Base-by-base conservation (phyloP, 306 rosid species). In the Dryas alaskensis region DNA sequence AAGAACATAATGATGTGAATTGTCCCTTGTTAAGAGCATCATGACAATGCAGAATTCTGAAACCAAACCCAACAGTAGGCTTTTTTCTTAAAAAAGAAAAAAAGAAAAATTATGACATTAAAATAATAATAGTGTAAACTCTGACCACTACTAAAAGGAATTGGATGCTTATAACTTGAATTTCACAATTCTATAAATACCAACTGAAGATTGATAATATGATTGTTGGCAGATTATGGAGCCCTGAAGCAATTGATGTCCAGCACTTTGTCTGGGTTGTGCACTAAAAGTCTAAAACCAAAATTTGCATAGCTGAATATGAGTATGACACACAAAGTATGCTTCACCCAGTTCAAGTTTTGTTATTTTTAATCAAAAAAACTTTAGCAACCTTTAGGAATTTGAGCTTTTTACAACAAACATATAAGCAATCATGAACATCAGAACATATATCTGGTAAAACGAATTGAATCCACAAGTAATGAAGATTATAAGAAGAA, bases 41-140 rank as follows among this genome's bases (percentile, higher is more conserved):
- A 52, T 25, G 54, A 25, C 19, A 64, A 64, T 39, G 69, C 67
- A 62, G 13, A 77, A 70, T 5, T 13, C 8, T 14, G 70, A 59
- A 72, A 59, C 45, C 59, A 72, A 72, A 47, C 54, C 0, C 37
- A 72, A 59, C 6, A 48, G n/a, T 31, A 59, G 27, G 47, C 45
- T 59, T 72, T 42, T 19, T 45, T 17, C 13, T 39, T 22, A 40
- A 62, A 42, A 40, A 39, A 39, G 9, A 13, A 17, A 7, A 37
- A 19, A 44, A 9, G 12, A 6, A 52, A 17, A 31, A 5, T 17
- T 53, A 55, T 58, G 57, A 13, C 42, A 72, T 2, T 57, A 40
- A 27, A 46, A 48, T 40, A 72, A 16, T 17, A 72, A 46, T 37
- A 67, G 45, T 50, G 8, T 31, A 25, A 25, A 67, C 22, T 45